These are phyloP conservation scores for Oryza australiensis DNA, from an alignment of 176 grass and related monocot genomes.

Conservation along the genomic window DNA sequence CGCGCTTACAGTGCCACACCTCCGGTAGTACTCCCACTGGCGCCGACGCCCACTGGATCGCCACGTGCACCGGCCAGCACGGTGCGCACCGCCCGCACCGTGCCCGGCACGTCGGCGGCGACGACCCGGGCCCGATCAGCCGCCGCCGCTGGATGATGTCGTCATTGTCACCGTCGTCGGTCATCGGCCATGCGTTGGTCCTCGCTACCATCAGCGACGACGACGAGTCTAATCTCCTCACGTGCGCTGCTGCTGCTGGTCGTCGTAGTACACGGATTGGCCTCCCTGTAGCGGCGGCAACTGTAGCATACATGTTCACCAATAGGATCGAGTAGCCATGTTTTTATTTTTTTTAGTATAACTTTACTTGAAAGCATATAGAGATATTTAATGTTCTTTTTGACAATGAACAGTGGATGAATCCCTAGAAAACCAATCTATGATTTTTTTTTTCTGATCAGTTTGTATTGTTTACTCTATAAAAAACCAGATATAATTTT, in stretches of 20 bases:
- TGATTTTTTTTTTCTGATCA: no score
- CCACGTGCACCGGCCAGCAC: slow-evolving; percentile 58
- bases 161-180: background rate
- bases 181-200: background rate
- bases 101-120: slow-evolving; percentile 59
- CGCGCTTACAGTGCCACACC: slow-evolving; percentile 86
- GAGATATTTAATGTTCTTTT: no score
- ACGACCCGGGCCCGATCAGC: slow-evolving; percentile 48
- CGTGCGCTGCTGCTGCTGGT: background rate
- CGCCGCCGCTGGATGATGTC: background rate
- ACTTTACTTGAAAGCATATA: background rate
- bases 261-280: background rate
- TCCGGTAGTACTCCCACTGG: slow-evolving; percentile 91
- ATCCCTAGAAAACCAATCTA: background rate
- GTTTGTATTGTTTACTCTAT: no score
- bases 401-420: no score
- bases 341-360: no score
- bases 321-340: no score
- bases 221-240: slow-evolving; percentile 21
- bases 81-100: slow-evolving; percentile 68
- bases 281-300: slow-evolving; percentile 7
- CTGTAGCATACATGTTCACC: slow-evolving; percentile 15
- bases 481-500: no score
- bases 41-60: slow-evolving; percentile 53
- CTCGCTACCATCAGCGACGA: background rate